phyloP scores from a whole-genome alignment of 257 asterid species.

The Parsonsia alboflavescens region DNA sequence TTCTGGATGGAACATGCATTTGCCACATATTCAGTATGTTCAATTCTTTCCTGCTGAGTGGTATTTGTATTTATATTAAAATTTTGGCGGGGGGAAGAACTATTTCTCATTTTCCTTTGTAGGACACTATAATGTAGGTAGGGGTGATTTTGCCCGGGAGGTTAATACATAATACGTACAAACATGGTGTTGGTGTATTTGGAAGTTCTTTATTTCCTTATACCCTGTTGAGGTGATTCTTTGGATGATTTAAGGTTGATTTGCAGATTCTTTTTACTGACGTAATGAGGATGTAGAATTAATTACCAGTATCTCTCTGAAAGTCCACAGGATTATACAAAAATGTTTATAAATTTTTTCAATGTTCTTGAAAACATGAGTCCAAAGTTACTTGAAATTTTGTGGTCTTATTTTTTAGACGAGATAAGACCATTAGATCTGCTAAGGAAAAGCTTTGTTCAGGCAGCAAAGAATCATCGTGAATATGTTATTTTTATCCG shows the following conservation, averaged over 20 bases:
- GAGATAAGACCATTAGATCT: background rate
- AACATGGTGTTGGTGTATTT: background rate
- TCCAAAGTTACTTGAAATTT: background rate
- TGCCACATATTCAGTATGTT: conserved; percentile 65
- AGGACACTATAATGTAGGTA: background rate
- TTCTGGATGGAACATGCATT: conserved; percentile 97
- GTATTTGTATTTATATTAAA: conserved; percentile 6
- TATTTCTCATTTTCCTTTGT: background rate
- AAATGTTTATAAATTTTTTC: background rate
- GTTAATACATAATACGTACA: background rate
- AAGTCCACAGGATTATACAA: background rate
- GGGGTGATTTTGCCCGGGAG: background rate
- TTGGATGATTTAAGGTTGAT: background rate
- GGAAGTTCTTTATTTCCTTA: background rate
- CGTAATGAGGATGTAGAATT: background rate
- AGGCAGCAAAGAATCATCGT: background rate
- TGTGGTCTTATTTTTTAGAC: background rate
- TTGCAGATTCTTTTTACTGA: background rate
- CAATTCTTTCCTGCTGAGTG: conserved; percentile 16
- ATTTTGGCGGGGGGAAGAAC: background rate
- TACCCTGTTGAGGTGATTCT: background rate
- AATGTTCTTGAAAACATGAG: background rate
- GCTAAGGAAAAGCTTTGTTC: background rate
- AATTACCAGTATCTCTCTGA: background rate
- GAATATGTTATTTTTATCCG: background rate